These are phyloP conservation scores for Mrakiaceae sp. DNA, from an alignment of 1,284 basidiomycete genomes.

Conservation along the genomic window DNA sequence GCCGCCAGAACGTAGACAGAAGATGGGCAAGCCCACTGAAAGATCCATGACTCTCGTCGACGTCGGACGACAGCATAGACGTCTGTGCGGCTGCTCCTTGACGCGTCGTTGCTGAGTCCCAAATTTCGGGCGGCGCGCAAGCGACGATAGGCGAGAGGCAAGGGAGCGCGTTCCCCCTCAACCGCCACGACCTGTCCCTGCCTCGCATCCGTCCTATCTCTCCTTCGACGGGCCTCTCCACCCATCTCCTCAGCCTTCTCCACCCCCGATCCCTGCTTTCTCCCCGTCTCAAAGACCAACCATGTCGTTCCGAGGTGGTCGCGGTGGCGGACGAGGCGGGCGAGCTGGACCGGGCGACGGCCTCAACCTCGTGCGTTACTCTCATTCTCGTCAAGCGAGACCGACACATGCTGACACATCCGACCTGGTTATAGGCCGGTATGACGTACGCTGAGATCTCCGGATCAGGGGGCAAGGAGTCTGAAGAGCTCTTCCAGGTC, in stretches of 20 bases:
- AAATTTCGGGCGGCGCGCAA: background rate
- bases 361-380: conserved; percentile 8
- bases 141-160: background rate
- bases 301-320: conserved; percentile 10
- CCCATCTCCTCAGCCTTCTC: background rate
- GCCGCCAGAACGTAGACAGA: too few species aligned
- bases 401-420: background rate
- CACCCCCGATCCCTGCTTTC: background rate
- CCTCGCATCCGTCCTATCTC: background rate
- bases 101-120: too few species aligned
- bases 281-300: background rate
- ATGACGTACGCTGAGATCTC: conserved; percentile 18
- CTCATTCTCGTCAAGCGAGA: background rate
- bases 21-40: too few species aligned
- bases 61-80: too few species aligned
- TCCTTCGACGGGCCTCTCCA: background rate
- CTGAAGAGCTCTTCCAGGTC: conserved; percentile 14
- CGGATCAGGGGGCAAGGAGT: conserved; percentile 2
- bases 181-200: background rate
- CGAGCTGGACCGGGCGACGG: conserved; percentile 15
- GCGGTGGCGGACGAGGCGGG: conserved; percentile 14
- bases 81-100: too few species aligned
- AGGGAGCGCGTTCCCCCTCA: background rate
- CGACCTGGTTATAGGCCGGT: background rate
- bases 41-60: too few species aligned